Evolutionary conservation across 148 eudicot genomes (phyloP).

Genomic region (Spergularia marina): DNA sequence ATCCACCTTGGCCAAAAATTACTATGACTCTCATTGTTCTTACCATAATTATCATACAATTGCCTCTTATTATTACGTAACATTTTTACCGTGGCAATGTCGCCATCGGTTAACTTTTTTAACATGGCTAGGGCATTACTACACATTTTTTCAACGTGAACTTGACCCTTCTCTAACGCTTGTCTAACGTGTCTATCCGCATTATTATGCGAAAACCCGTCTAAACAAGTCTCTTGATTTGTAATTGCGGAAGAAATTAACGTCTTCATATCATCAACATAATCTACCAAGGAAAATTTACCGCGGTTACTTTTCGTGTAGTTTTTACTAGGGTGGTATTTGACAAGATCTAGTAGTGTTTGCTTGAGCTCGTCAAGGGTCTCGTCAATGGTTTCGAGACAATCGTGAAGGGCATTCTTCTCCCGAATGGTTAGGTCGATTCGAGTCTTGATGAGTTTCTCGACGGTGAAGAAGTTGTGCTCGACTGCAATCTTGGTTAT

Average conservation of each 20-base stretch:
- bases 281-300: slow-evolving; percentile 31
- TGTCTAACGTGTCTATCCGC: slow-evolving; percentile 56
- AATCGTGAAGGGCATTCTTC: slow-evolving; percentile 58
- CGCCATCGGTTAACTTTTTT: slow-evolving; percentile 56
- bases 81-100: slow-evolving; percentile 31
- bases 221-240: slow-evolving; percentile 71
- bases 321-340: slow-evolving; percentile 32
- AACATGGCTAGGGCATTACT: slow-evolving; percentile 78
- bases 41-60: slow-evolving; percentile 5
- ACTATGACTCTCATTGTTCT: neutral
- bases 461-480: slow-evolving; percentile 37
- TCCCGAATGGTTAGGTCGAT: slow-evolving; percentile 42
- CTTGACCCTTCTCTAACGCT: slow-evolving; percentile 32
- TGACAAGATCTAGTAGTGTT: slow-evolving; percentile 40
- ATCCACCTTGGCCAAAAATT: slow-evolving; percentile 80
- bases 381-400: slow-evolving; percentile 56
- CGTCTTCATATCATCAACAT: slow-evolving; percentile 66
- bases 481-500: slow-evolving; percentile 42
- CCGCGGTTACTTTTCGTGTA: slow-evolving; percentile 16
- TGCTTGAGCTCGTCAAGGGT: slow-evolving; percentile 60
- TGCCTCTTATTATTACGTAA: slow-evolving; percentile 6
- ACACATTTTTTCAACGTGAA: slow-evolving; percentile 63
- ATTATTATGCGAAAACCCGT: slow-evolving; percentile 58
- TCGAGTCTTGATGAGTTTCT: slow-evolving; percentile 28
- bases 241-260: slow-evolving; percentile 72